Percentiles rank a stretch among this genome's conserved stretches.
These are phyloP conservation scores for Phytophthora palmivora DNA, from an alignment of 352 stramenopile species.

Conservation along the genomic window DNA sequence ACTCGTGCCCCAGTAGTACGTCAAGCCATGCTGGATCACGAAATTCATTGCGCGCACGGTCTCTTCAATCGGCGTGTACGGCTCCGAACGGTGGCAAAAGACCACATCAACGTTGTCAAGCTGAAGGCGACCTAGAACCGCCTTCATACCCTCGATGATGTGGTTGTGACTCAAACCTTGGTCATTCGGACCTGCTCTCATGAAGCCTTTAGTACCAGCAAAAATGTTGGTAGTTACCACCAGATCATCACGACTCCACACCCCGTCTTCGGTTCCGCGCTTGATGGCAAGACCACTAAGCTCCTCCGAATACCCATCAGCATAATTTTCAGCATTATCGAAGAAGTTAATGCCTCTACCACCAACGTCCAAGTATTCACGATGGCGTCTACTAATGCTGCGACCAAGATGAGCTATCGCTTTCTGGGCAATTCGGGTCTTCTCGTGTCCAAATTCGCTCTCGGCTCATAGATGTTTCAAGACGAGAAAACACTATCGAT, in stretches of 20 bases:
- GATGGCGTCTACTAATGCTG: background rate
- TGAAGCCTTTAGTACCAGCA: slow-evolving; percentile 31
- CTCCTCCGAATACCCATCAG: slow-evolving; percentile 19
- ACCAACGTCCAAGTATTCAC: background rate
- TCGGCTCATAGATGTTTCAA: slow-evolving; percentile 15
- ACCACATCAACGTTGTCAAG: slow-evolving; percentile 68
- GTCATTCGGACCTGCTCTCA: slow-evolving; percentile 30
- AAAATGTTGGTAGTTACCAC: slow-evolving; percentile 70
- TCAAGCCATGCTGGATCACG: slow-evolving; percentile 47
- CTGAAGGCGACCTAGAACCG: slow-evolving; percentile 47
- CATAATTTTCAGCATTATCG: slow-evolving; percentile 8
- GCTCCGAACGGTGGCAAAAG: slow-evolving; percentile 67
- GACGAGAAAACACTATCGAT: slow-evolving; percentile 12
- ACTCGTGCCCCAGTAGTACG: slow-evolving; percentile 14
- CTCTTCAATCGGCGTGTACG: slow-evolving; percentile 65
- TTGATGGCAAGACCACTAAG: slow-evolving; percentile 52
- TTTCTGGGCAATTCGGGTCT: slow-evolving; percentile 30
- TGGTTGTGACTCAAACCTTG: slow-evolving; percentile 48
- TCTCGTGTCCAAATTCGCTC: slow-evolving; percentile 28
- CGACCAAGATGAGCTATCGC: slow-evolving; percentile 28
- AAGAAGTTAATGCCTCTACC: slow-evolving; percentile 5
- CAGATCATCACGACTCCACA: slow-evolving; percentile 58
- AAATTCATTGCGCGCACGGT: slow-evolving; percentile 63
- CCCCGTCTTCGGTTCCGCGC: slow-evolving; percentile 36
- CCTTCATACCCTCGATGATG: slow-evolving; percentile 51